These are phyloP conservation scores for Haematococcus sp. DNA, from an alignment of 139 green algal genomes.

Conservation along the genomic window DNA sequence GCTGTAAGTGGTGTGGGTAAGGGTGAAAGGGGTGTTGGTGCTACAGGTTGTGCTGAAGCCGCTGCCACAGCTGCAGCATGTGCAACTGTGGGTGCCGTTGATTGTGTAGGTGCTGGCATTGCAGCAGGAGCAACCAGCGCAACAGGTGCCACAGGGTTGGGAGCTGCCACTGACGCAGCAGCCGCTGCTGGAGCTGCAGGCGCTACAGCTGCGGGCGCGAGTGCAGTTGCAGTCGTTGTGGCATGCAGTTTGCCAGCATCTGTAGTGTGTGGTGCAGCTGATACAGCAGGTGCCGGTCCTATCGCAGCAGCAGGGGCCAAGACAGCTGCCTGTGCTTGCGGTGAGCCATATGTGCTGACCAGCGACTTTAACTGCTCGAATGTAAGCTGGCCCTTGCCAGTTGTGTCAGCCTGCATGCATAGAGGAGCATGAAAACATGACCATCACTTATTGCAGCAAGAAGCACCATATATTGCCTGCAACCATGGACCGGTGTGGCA, in stretches of 20 bases:
- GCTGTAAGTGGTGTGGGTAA: no score
- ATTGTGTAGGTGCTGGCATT: not conserved
- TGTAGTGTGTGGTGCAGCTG: not conserved
- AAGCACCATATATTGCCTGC: no score
- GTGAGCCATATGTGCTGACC: not conserved
- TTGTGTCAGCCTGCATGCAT: not conserved
- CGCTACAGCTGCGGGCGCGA: not conserved
- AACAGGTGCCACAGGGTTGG: not conserved
- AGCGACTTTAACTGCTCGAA: not conserved
- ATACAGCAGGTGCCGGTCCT: conserved; percentile 1
- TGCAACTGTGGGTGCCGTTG: conserved; percentile 10
- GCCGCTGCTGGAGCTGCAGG: not conserved
- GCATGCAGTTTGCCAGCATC: no score
- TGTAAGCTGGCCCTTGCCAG: not conserved
- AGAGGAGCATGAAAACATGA: no score
- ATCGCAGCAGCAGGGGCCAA: not conserved
- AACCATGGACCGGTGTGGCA: no score
- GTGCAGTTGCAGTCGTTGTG: conserved; percentile 5
- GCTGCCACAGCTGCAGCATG: not conserved
- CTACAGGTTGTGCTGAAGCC: not conserved
- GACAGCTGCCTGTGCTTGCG: not conserved
- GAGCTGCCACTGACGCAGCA: not conserved
- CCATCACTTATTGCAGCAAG: no score
- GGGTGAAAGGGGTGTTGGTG: not conserved
- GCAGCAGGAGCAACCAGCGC: not conserved